Evolutionary conservation across 176 grass and related monocot genomes (phyloP), one percentile per base, ranked within the genome.

Genomic region (Pontederia crassipes): DNA sequence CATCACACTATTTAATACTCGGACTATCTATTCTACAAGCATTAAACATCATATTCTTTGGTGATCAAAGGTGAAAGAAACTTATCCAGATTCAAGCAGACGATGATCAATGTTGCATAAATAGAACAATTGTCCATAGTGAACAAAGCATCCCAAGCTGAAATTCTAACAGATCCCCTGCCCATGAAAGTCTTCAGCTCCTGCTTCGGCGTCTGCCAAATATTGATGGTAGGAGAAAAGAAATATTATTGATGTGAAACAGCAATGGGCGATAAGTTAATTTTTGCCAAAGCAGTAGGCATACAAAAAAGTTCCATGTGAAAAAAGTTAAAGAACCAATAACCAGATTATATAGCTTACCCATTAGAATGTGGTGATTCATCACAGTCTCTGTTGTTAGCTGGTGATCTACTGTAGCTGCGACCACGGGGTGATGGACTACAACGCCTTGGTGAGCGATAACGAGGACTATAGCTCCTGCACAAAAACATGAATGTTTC

Each of bases 401-500:
- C 53, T 20, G 83, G 92, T 46, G 92, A 97, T 73, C 73, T 87
- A 78, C 92, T 96, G 46, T 80, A 61, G 65, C 79, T 91, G 68
- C 81, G 80, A 1, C 74, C 78, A 60, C 79, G 81, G 67, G 92
- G 92, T 3, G 87, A 88, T 17, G 20, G 20, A 24, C 20, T 24
- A 51, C 62, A 78, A 14, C 73, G 86, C 76, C 81, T 85, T 58
- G 87, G 92, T 77, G 92, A 97, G 56, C 92, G 86, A 27, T 75
- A 74, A 64, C 67, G 81, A 58, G 92, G 92, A 67, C 92, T 97
- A 50, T 83, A 85, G 40, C 93, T 97, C 80, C 87, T 97, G 75
- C 17, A 57, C 57, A 35, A 83, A 59, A 4, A 2, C 45, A 77
- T 71, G 76, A 47, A 24, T 24, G 20, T 24, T 24, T 24, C 1